Percentiles rank a stretch among this genome's conserved stretches.
These are phyloP conservation scores for Suillus subalutaceus DNA, from an alignment of 768 basidiomycete genomes.

Conservation along the genomic window DNA sequence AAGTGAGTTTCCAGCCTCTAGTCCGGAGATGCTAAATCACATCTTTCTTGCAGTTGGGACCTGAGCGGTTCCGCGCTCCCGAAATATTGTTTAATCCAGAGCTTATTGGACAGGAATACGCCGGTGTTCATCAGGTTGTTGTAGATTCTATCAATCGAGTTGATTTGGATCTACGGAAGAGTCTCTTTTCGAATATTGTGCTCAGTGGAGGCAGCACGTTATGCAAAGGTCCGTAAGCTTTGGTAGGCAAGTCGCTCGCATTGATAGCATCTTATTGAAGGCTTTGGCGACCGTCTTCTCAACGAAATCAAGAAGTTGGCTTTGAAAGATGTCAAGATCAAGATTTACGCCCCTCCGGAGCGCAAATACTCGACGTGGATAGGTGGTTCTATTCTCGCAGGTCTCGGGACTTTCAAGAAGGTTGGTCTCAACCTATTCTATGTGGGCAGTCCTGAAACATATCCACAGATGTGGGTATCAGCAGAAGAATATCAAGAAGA, in stretches of 20 bases:
- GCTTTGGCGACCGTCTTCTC: slow-evolving; percentile 94
- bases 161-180: slow-evolving; percentile 94
- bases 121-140: slow-evolving; percentile 96
- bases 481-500: slow-evolving; percentile 99
- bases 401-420: slow-evolving; percentile 97
- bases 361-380: slow-evolving; percentile 98
- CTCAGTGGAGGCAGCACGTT: slow-evolving; percentile 96
- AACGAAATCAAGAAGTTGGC: slow-evolving; percentile 97
- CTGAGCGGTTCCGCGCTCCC: slow-evolving; percentile 95
- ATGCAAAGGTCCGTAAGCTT: slow-evolving; percentile 70
- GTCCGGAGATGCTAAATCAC: slow-evolving; percentile 18
- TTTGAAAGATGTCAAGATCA: slow-evolving; percentile 95
- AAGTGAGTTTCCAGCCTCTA: slow-evolving; percentile 51
- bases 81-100: slow-evolving; percentile 99
- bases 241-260: slow-evolving; percentile 6
- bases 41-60: slow-evolving; percentile 66
- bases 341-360: slow-evolving; percentile 99
- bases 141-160: slow-evolving; percentile 98
- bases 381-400: slow-evolving; percentile 95
- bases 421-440: slow-evolving; percentile 41
- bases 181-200: slow-evolving; percentile 94
- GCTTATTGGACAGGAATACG: slow-evolving; percentile 93
- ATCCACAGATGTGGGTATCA: slow-evolving; percentile 94
- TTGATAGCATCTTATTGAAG: slow-evolving; percentile 41
- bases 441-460: slow-evolving; percentile 5